Evolutionary conservation across 1,284 basidiomycete genomes (phyloP).

Genomic region (Gomphus bonarii): DNA sequence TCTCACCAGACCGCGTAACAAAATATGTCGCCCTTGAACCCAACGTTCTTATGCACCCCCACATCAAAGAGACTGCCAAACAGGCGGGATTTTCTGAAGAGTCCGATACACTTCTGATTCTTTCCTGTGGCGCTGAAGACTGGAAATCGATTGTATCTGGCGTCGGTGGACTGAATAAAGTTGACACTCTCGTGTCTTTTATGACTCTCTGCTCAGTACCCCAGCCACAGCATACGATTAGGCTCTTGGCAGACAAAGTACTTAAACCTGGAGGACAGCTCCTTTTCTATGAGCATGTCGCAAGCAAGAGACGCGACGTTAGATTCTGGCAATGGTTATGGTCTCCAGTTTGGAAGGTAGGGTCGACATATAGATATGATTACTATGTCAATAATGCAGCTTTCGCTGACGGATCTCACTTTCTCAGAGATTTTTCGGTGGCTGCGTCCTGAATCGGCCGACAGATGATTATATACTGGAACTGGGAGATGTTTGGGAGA

Average conservation of each 20-base stretch:
- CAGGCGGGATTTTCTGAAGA: slow-evolving; percentile 20
- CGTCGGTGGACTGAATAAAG: slow-evolving; percentile 26
- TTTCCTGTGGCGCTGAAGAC: slow-evolving; percentile 51
- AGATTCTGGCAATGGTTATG: slow-evolving; percentile 60
- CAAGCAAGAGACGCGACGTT: slow-evolving; percentile 36
- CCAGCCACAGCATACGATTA: slow-evolving; percentile 32
- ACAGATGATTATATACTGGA: slow-evolving; percentile 42
- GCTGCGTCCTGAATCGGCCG: slow-evolving; percentile 39
- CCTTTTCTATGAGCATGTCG: slow-evolving; percentile 57
- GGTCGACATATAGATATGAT: too few relatives aligned
- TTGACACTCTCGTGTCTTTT: slow-evolving; percentile 50
- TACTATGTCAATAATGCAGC: neutral
- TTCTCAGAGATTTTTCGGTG: slow-evolving; percentile 7
- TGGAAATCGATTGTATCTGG: slow-evolving; percentile 32
- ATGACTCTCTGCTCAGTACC: slow-evolving; percentile 54
- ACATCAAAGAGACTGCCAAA: slow-evolving; percentile 47
- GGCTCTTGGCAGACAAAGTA: slow-evolving; percentile 36
- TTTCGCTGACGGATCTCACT: neutral
- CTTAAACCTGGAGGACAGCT: slow-evolving; percentile 44
- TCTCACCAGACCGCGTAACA: slow-evolving; percentile 42
- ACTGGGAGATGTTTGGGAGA: slow-evolving; percentile 21
- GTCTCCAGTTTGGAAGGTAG: slow-evolving; percentile 48
- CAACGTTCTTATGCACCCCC: slow-evolving; percentile 54
- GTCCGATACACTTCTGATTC: slow-evolving; percentile 29
- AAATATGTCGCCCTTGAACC: slow-evolving; percentile 64